Base-by-base conservation (phyloP, 73 alveolate species). In the Tetrahymena borealis region DNA sequence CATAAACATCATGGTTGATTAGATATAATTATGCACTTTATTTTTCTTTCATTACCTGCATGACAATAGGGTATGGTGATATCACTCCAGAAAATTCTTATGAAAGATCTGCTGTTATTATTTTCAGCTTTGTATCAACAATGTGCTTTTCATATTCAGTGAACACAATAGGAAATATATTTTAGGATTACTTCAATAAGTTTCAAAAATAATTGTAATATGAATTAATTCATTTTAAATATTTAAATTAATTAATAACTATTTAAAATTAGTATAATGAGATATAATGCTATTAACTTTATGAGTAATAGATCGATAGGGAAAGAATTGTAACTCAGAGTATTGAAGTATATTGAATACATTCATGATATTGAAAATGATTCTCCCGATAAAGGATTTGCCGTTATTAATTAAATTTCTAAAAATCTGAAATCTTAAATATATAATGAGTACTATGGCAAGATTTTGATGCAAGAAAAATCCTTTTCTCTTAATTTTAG, bases 61-160 rank as follows among this genome's bases (percentile, higher is more conserved):
- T 90, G 2, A 93, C 95, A 24, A 93, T 93, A n/a, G 95, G 95
- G 0, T 93, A 85, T 90, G 95, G 95, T 13, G 95, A 93, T 93
- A 85, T 93, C 7, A 85, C 95, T 2, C 95, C 95, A 79, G 9
- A 93, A 93, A 93, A 91, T 35, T 36, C 40, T 10, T 38, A 43
- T 31, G 95, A 93, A 42, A 93, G 91, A 40, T 41, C 91, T 0
- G 42, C 40, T 39, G 91, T 91, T 11, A 93, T 93, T 28, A 24
- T 94, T 18, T 43, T 91, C 39, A 94, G 91, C 11, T 39, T 85
- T 5, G 42, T 94, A 41, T 42, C 94, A n/a, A 78, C 96, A 12
- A 91, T 78, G 36, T 38, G 85, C 13, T 94, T 78, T 33, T 77
- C 95, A 38, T 94, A 90, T 78, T 77, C 95, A 13, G 92, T 92